phyloP scores from a whole-genome alignment of 225 moss, liverwort and hornwort genomes.

The Marchantia paleacea region DNA sequence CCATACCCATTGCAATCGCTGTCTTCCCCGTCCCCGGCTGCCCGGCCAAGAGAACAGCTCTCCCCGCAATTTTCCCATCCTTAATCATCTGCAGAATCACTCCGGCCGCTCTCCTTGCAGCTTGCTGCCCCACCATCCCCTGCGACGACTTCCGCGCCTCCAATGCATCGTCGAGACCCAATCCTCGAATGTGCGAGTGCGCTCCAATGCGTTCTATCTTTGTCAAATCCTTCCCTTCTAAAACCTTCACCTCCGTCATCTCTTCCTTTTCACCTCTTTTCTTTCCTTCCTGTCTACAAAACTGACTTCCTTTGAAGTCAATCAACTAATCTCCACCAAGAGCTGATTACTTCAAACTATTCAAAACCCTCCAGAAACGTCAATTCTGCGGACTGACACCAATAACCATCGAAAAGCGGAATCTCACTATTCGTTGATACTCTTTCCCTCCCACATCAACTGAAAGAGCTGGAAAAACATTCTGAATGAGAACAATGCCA shows the following conservation, averaged over 20 bases:
- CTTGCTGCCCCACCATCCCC: constrained; percentile 89
- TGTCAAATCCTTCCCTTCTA: constrained; percentile 76
- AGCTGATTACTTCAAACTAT: no score
- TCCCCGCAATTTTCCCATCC: constrained; percentile 74
- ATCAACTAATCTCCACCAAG: no score
- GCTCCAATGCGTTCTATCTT: constrained; percentile 84
- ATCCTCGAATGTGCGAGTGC: constrained; percentile 85
- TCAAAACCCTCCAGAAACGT: no score
- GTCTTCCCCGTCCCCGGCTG: constrained; percentile 90
- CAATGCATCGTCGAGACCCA: constrained; percentile 75
- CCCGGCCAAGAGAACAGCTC: constrained; percentile 74
- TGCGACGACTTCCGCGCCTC: constrained; percentile 76
- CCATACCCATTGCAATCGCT: constrained; percentile 94
- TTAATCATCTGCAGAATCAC: constrained; percentile 85
- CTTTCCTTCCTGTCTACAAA: neutral
- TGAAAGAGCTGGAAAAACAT: no score
- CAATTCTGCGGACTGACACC: no score
- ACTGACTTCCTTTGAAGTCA: neutral
- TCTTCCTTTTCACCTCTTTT: neutral
- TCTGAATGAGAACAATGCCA: no score
- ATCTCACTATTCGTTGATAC: no score
- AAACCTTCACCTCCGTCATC: constrained; percentile 78
- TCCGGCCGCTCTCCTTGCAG: constrained; percentile 79
- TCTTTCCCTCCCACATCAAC: no score
- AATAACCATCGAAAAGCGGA: no score